Conservation (phyloP, 179 eudicot species). For the Silene coronaria region DNA sequence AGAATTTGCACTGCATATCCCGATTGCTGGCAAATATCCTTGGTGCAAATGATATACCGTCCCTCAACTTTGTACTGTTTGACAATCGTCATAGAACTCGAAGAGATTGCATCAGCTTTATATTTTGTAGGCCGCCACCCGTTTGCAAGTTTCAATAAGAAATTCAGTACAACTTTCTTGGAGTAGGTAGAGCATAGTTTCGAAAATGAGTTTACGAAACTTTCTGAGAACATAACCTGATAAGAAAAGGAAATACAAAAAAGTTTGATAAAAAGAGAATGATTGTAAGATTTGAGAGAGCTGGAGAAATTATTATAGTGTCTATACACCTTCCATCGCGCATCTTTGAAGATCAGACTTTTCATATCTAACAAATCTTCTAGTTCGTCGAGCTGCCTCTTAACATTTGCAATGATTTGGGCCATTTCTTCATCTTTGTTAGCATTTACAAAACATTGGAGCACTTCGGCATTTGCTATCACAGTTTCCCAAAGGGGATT, state of each 20-base stretch:
- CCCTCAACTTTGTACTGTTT: conserved; percentile 56
- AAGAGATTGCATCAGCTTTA: conserved; percentile 38
- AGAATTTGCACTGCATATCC: conserved; percentile 41
- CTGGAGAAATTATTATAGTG: too few species aligned
- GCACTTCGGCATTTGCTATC: conserved; percentile 46
- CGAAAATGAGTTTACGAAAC: conserved; percentile 52
- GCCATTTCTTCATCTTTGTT: conserved; percentile 45
- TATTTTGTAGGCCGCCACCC: conserved; percentile 68
- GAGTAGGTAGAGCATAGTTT: conserved; percentile 32
- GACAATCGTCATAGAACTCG: conserved; percentile 35
- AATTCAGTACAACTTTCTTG: conserved; percentile 46
- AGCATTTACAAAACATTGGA: conserved; percentile 51
- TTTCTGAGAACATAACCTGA: conserved; percentile 63
- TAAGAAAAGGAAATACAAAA: background rate
- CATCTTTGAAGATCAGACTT: conserved; percentile 45
- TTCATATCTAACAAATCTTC: conserved; percentile 53
- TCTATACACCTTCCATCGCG: conserved; percentile 70
- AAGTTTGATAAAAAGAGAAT: background rate
- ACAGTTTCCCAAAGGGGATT: conserved; percentile 46
- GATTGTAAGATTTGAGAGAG: background rate
- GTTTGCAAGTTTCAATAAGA: conserved; percentile 51
- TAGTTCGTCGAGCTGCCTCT: conserved; percentile 56
- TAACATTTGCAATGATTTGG: conserved; percentile 41
- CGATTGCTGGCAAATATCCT: conserved; percentile 40
- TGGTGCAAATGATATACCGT: conserved; percentile 46